Base-by-base conservation (phyloP, 352 stramenopile species). In the Albugo laibachii region DNA sequence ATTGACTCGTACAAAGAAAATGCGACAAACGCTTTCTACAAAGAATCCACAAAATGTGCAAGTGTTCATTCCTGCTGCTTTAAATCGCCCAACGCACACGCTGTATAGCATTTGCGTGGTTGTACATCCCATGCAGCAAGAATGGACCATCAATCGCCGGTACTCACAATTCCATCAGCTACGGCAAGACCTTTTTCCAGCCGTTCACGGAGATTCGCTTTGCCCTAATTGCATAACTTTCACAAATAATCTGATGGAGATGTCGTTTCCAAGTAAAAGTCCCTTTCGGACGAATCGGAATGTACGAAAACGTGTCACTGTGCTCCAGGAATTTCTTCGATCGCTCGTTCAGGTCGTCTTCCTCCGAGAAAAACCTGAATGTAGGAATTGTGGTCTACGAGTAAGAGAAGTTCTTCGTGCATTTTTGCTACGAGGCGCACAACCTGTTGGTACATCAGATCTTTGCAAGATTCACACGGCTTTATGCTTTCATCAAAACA, bases 111-210 rank as follows among this genome's bases (percentile, higher is more conserved):
- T 88, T 50, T 83, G 66, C 52, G 76, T 85, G 65, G 54, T 62
- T 19, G 76, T 88, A 50, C 73, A 88, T 55, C 73, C 75, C 36
- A 82, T 70, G 13, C 59, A 61, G 41, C 69, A 84, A 50, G 76
- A 88, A 48, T 88, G 76, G 76, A 83, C 73, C 0, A 74, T 88
- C 36, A 88, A 88, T 53, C 73, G 76, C 19, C 76, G 76, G 41
- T 88, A 88, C 57, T 88, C 76, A 50, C 76, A 88, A 62, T 88
- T 88, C 57, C 63, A 86, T 50, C 65, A 80, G 62, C 66, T 85
- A 13, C 68, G 65, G 47, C 75, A 78, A 46, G 70, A 83, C 44
- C 54, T 88, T 42, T 59, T 81, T 47, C 8, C 24, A 31, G 24
- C 24, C 8, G 8, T 31, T 10, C 24, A 31, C 24, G 24, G 8